A percentile compares a stretch with the other conserved stretches of the same genome.
These are phyloP conservation scores for Cordyceps pruinosa DNA, from an alignment of 2,329 filamentous ascomycete species.

Conservation along the genomic window DNA sequence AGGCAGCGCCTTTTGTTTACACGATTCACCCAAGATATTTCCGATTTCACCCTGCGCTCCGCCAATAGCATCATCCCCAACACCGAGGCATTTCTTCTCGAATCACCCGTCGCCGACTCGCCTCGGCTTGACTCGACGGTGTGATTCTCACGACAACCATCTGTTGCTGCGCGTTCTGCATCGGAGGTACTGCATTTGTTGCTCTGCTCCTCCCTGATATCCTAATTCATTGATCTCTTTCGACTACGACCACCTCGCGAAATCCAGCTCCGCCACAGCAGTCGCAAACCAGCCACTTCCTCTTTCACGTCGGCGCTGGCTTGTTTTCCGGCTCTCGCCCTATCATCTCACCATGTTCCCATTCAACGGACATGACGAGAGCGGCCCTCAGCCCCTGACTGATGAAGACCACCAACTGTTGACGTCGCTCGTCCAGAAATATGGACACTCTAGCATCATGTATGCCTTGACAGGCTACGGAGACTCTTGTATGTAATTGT, in stretches of 20 bases:
- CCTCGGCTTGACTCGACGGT: constrained; percentile 6
- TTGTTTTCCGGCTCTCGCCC: constrained; percentile 2
- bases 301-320: not conserved
- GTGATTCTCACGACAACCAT: not conserved
- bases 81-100: not conserved
- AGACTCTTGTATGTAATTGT: constrained; percentile 28
- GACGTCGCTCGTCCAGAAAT: constrained; percentile 30
- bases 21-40: not conserved
- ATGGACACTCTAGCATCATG: constrained; percentile 31
- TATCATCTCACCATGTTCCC: constrained; percentile 26
- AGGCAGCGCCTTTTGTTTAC: constrained; percentile 8
- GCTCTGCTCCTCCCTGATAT: not conserved
- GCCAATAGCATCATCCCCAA: not conserved
- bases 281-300: not conserved
- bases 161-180: not conserved
- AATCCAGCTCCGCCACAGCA: not conserved
- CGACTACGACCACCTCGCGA: not conserved
- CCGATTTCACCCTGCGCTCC: not conserved
- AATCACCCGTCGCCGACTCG: constrained; percentile 9
- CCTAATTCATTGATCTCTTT: not conserved
- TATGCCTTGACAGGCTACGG: constrained; percentile 30
- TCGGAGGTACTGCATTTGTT: not conserved
- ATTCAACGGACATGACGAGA: constrained; percentile 28
- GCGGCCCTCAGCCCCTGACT: constrained; percentile 27
- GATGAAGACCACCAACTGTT: constrained; percentile 34